Evolutionary conservation across 148 eudicot species (phyloP), one percentile per base, ranked within the genome.

Genomic region (Linanthus parryae): DNA sequence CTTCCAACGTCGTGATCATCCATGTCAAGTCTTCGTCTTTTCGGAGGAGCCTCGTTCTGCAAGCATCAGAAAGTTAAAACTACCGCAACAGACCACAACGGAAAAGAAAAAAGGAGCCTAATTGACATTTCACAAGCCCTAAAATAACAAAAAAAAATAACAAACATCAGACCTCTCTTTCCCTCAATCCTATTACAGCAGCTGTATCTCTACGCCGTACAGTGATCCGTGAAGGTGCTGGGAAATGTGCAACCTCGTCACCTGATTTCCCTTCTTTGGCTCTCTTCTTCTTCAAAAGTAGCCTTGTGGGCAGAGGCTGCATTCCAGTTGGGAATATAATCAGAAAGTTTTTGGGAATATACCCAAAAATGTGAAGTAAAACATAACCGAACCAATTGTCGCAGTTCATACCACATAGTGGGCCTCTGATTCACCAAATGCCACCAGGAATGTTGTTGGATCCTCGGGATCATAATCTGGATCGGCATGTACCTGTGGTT

Each of bases 291-390:
- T 96, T 80, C 52, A 92, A 48, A 11, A 76, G 48, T 45, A 92
- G 88, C 69, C 88, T 92, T 22, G 85, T 79, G 24, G 99, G 96
- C 59, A 92, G 91, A 22, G 99, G 96, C 96, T 92, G 75, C 54
- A 73, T 53, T 20, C 44, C 18, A 63, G 25, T 24, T 27, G 18
- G 25, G 50, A 48, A 59, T 52, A 15, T 26, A 41, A 52, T 30
- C 43, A 61, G 40, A 4, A 46, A 16, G 30, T 16, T n/a, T n/a
- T n/a, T n/a, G n/a, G n/a, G n/a, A n/a, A n/a, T n/a, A n/a, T n/a
- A n/a, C n/a, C n/a, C n/a, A n/a, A n/a, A n/a, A n/a, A n/a, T n/a
- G n/a, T n/a, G n/a, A n/a, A n/a, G n/a, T n/a, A n/a, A n/a, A n/a
- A n/a, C n/a, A n/a, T n/a, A n/a, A n/a, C n/a, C n/a, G n/a, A n/a